These are phyloP conservation scores for Chrysanthemum lavandulifolium DNA, from an alignment of 129 eudicot genomes.

Conservation along the genomic window DNA sequence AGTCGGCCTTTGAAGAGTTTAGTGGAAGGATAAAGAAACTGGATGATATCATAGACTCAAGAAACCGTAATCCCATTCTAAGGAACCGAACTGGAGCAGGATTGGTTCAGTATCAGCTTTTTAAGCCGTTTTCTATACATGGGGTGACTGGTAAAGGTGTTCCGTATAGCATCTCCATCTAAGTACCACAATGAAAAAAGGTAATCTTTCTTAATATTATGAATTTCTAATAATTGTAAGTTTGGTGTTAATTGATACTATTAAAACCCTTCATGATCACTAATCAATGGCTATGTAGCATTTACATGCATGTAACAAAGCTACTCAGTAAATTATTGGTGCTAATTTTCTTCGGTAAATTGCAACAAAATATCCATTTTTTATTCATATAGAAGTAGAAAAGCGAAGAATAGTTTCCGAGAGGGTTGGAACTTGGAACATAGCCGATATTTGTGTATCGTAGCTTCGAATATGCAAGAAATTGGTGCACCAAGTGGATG, in stretches of 20 bases:
- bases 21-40: conserved; percentile 16
- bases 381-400: conserved; percentile 23
- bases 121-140: conserved; percentile 39
- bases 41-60: conserved; percentile 27
- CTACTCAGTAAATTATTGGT: not conserved
- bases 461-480: conserved; percentile 13
- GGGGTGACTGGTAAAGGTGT: conserved; percentile 49
- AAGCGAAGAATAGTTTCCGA: conserved; percentile 18
- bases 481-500: conserved; percentile 23
- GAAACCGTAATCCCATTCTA: conserved; percentile 27
- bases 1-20: conserved; percentile 27
- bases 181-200: not conserved
- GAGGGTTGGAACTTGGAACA: not conserved
- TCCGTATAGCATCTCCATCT: conserved; percentile 45
- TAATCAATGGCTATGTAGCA: conserved; percentile 8
- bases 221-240: not conserved
- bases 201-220: too few relatives aligned
- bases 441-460: conserved; percentile 6
- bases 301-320: conserved; percentile 6
- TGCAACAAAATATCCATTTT: conserved; percentile 15
- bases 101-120: conserved; percentile 31
- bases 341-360: conserved; percentile 6
- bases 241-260: conserved; percentile 6
- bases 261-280: not conserved
- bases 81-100: conserved; percentile 40